These are phyloP conservation scores for Schizosaccharomyces cryophilus DNA, from an alignment of 805 yeast genomes.

Conservation along the genomic window DNA sequence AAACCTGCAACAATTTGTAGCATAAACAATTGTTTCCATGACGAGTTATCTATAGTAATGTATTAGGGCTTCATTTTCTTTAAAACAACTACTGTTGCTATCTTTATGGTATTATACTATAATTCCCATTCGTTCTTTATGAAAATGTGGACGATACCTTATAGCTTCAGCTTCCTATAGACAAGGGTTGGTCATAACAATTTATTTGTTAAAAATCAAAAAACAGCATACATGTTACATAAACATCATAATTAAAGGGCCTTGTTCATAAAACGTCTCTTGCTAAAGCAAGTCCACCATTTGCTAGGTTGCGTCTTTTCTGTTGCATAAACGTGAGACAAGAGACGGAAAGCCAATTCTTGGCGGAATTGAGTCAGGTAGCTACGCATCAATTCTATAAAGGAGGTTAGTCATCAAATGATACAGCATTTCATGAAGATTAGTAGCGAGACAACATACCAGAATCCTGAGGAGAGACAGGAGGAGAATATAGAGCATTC, in stretches of 20 bases:
- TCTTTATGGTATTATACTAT: no score
- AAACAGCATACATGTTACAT: neutral
- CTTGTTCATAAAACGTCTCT: slow-evolving; percentile 89
- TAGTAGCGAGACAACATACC: neutral
- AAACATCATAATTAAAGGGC: slow-evolving; percentile 22
- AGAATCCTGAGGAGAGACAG: slow-evolving; percentile 47
- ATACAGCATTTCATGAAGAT: neutral
- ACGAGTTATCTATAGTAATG: no score
- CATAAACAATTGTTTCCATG: no score
- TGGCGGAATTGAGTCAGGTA: slow-evolving; percentile 87
- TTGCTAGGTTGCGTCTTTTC: slow-evolving; percentile 36
- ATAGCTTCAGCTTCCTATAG: no score
- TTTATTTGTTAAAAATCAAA: no score
- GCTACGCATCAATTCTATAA: slow-evolving; percentile 38
- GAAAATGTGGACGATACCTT: no score
- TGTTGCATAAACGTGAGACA: slow-evolving; percentile 42
- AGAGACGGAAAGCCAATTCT: slow-evolving; percentile 61
- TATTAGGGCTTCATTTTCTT: no score
- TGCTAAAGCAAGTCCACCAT: slow-evolving; percentile 85
- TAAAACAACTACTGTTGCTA: no score
- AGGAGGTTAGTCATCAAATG: neutral
- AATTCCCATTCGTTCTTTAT: no score
- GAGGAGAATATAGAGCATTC: slow-evolving; percentile 52
- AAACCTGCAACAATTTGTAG: neutral
- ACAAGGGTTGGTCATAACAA: no score